phyloP scores from a whole-genome alignment of 179 eudicot species.

The Beta macrorhiza region DNA sequence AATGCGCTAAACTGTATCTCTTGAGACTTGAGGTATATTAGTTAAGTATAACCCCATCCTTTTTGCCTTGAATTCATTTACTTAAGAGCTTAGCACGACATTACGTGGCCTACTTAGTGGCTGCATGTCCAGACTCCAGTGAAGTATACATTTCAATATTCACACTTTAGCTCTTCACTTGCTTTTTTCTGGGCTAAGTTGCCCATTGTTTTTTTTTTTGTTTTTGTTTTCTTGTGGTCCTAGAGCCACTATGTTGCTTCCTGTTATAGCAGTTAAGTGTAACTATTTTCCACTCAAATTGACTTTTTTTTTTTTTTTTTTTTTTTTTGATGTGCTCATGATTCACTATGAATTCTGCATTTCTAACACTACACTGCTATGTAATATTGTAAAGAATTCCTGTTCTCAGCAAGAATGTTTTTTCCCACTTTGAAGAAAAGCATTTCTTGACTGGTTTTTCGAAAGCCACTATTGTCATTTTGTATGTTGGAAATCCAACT shows the following conservation, averaged over 20 bases:
- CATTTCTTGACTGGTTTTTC: background rate
- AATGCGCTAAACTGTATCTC: slow-evolving; percentile 31
- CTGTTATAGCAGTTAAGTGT: slow-evolving; percentile 9
- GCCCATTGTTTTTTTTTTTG: slow-evolving; percentile 12
- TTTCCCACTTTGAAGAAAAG: background rate
- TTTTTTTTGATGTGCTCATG: background rate
- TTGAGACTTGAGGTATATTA: slow-evolving; percentile 15
- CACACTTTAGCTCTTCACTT: slow-evolving; percentile 21
- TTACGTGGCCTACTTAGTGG: slow-evolving; percentile 29
- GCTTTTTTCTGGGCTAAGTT: slow-evolving; percentile 10
- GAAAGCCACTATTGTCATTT: background rate
- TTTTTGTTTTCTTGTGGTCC: background rate
- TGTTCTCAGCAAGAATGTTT: background rate
- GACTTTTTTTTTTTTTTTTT: background rate
- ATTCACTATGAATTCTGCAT: slow-evolving; percentile 7
- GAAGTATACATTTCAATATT: slow-evolving; percentile 5
- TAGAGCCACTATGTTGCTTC: background rate
- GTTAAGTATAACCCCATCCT: slow-evolving; percentile 10
- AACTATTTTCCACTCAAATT: slow-evolving; percentile 2
- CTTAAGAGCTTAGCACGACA: slow-evolving; percentile 16
- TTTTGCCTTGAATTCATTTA: slow-evolving; percentile 20
- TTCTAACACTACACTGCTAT: background rate
- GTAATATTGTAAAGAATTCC: background rate
- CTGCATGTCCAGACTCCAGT: slow-evolving; percentile 3
- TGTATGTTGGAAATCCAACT: background rate